Evolutionary conservation across 805 yeast species (phyloP).

Genomic region (Blastobotrys peoriensis): DNA sequence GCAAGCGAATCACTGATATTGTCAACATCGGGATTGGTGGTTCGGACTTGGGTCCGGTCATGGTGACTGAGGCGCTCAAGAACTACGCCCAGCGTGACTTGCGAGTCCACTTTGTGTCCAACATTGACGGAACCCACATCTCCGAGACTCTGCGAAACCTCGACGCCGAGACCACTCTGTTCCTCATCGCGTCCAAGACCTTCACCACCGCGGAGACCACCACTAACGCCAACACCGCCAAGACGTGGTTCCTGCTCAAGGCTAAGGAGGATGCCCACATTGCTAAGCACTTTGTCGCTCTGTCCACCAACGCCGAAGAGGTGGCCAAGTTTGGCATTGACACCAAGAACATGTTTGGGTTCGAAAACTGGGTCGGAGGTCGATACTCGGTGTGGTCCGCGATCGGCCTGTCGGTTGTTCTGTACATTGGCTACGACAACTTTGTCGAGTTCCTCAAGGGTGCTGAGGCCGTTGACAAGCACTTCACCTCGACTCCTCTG

Average conservation of each 20-base stretch:
- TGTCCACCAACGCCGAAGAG: conserved; percentile 87
- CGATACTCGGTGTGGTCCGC: conserved; percentile 99
- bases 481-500: conserved; percentile 76
- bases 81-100: conserved; percentile 69
- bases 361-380: conserved; percentile 99
- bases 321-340: conserved; percentile 96
- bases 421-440: conserved; percentile 93
- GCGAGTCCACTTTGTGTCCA: conserved; percentile 87
- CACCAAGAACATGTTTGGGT: conserved; percentile 96
- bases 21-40: conserved; percentile 99
- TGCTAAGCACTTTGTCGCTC: conserved; percentile 96
- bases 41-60: conserved; percentile 97
- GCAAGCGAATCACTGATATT: conserved; percentile 85
- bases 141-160: conserved; percentile 79
- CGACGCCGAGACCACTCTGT: conserved; percentile 84
- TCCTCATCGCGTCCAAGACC: conserved; percentile 88
- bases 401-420: conserved; percentile 91
- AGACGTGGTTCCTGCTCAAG: conserved; percentile 79
- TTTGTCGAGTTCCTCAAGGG: conserved; percentile 90
- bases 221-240: conserved; percentile 94
- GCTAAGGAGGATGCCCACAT: conserved; percentile 66
- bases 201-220: conserved; percentile 98
- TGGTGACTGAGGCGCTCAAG: conserved; percentile 98
- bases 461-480: conserved; percentile 95
- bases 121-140: conserved; percentile 97